A percentile compares a stretch with the other conserved stretches of the same genome.
Evolutionary conservation across 192 early-diverging fungal species (phyloP).

Genomic region (Coemansia sp.): DNA sequence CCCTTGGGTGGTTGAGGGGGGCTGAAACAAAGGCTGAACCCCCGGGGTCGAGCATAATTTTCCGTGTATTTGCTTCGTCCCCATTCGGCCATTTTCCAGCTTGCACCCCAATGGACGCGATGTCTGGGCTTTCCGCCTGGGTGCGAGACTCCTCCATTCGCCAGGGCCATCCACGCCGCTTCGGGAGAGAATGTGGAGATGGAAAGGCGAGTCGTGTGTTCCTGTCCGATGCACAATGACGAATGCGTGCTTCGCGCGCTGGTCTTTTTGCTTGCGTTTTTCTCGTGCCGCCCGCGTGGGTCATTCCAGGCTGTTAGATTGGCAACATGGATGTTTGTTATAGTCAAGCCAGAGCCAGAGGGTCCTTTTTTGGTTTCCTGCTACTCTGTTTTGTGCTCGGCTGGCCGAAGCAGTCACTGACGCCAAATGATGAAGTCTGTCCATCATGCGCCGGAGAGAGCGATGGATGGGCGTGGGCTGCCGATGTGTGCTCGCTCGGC

Average conservation of each 20-base stretch:
- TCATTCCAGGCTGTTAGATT: neutral
- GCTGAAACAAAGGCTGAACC: conserved; percentile 48
- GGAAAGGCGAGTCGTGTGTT: neutral
- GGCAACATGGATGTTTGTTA: neutral
- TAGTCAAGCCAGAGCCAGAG: neutral
- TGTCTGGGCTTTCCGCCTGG: neutral
- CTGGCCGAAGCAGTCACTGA: neutral
- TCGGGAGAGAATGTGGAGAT: neutral
- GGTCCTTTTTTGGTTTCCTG: neutral
- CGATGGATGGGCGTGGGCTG: neutral
- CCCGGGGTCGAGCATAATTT: conserved; percentile 11
- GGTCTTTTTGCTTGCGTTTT: no score
- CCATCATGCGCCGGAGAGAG: neutral
- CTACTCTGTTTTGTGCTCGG: neutral
- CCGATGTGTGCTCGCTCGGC: neutral
- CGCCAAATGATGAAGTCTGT: neutral
- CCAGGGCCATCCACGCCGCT: neutral
- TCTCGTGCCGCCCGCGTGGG: neutral
- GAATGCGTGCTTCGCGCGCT: neutral
- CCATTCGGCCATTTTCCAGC: neutral
- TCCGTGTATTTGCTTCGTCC: neutral
- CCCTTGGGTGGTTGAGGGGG: conserved; percentile 26
- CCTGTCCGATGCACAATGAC: conserved; percentile 7
- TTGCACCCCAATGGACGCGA: neutral
- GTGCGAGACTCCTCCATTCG: neutral